Evolutionary conservation across 2,329 filamentous ascomycete species (phyloP), one percentile per base, ranked within the genome.

Genomic region (Ceratocystis lukuohia): DNA sequence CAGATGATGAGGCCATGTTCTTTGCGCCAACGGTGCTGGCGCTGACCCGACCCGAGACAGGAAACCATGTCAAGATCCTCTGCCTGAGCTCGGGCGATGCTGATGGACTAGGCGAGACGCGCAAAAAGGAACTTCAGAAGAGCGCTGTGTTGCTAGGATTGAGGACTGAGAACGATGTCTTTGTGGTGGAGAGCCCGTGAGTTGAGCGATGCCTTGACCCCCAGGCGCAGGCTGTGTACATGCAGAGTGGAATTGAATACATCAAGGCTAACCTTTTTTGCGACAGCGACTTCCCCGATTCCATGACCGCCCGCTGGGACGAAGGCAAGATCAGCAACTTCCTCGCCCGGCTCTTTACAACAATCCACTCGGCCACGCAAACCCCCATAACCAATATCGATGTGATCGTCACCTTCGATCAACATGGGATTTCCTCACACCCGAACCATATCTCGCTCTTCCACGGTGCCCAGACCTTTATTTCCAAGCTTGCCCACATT

Each of bases 1-100:
- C 94, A 0, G 94, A 99, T 76, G 94, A 99, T 73, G 94, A 99
- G 79, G 94, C 93, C 75, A 99, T 99, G 94, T 99, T 99, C 81
- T 99, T 99, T 77, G 86, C 91, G 69, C 94, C 94, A 0, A 89
- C 91, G 0, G 80, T 97, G 15, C 81, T 95, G 71, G 86, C 89
- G n/a, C 82, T 99, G 67, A 93, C 91, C 20, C 80, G 83, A 15
- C 90, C 91, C 3, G 84, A 86, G 68, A 80, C 88, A 22, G 88
- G 89, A 3, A 97, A 99, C 76, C 91, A 95, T 74, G 82, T 99
- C 73, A 94, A 95, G 77, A 96, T 99, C 69, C 78, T 97, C 66
- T 99, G 94, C 77, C 78, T 99, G 69, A 95, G 89, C 76, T 93
- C 86, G 70, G 92, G 91, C 66, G 82, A 97, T 74, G 91, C 92